A percentile compares a stretch with the other conserved stretches of the same genome.
These are phyloP conservation scores for Xylariaceae sp. DNA, from an alignment of 2,329 filamentous ascomycete genomes.

Conservation along the genomic window DNA sequence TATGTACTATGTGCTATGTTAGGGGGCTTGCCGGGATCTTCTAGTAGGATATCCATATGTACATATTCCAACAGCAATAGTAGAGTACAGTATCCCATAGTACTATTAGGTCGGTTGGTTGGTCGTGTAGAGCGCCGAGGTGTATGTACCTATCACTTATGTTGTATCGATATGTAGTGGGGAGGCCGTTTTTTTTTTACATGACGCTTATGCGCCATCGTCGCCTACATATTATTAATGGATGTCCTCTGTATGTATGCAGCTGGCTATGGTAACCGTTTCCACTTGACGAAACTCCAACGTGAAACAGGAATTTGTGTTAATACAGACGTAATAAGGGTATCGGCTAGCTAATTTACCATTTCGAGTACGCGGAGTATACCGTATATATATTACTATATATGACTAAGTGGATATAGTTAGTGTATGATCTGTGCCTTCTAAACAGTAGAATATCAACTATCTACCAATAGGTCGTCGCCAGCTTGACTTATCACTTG, in stretches of 20 bases:
- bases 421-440: neutral
- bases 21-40: too few species aligned
- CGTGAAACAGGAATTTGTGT: constrained; percentile 18
- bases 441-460: neutral
- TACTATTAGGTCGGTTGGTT: neutral
- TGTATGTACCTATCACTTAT: neutral
- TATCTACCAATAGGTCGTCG: neutral
- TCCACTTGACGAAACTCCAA: constrained; percentile 18
- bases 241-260: too few species aligned
- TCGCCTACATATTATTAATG: too few species aligned
- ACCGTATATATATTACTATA: too few species aligned
- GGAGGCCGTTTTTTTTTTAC: neutral
- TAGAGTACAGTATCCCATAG: too few species aligned
- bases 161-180: neutral
- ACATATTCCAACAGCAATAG: too few species aligned
- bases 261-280: constrained; percentile 2
- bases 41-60: too few species aligned
- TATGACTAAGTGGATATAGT: neutral
- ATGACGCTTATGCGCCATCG: constrained; percentile 3
- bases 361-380: constrained; percentile 17
- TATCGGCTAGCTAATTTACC: constrained; percentile 1
- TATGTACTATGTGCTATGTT: too few species aligned
- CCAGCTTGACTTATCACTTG: neutral
- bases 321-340: constrained; percentile 3
- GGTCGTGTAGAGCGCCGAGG: neutral